Base-by-base conservation (phyloP, 2,329 filamentous ascomycete species). In the Sclerotinia minor region DNA sequence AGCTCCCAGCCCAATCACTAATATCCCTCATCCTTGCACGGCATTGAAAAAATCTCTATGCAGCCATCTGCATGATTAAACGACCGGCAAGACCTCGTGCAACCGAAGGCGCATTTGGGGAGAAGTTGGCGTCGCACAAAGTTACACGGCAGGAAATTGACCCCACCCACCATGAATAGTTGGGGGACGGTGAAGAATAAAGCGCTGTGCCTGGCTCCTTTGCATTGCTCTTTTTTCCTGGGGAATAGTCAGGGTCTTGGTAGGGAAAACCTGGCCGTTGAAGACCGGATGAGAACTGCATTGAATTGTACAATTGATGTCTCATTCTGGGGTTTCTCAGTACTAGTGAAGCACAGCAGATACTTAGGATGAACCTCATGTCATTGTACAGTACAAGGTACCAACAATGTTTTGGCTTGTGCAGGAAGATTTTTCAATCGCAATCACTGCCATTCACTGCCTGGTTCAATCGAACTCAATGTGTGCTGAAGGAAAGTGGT, bases 311-410 rank as follows among this genome's bases (percentile, higher is more conserved):
- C 59, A 63, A 50, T 63, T 5, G 45, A 63, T 63, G 45, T 63
- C 45, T 63, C 59, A 63, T 26, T 50, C 26, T 26, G 45, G 32
- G 59, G 59, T 63, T 63, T 63, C 45, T 63, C 59, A 63, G 59
- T 63, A 50, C 59, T 63, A 63, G 59, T 35, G 59, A 63, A 63
- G 59, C 45, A 63, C 59, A 50, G 47, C 59, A 63, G 59, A 52
- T 63, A 63, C 59, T 41, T 50, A 38, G 59, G 59, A 63, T 63
- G 59, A 50, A 63, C 59, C 47, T 63, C 59, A 50, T 63, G 59
- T 50, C 59, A 63, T 50, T 63, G 59, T 63, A 50, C 45, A 63
- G 59, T 50, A 52, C 45, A 38, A 50, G 59, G 32, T 50, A 49
- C 32, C 29, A 41, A 49, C 29, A 38, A 38, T 52, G 9, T 5